These are phyloP conservation scores for Aspergillus avenaceus DNA, from an alignment of 495 filamentous ascomycete species.

Conservation along the genomic window DNA sequence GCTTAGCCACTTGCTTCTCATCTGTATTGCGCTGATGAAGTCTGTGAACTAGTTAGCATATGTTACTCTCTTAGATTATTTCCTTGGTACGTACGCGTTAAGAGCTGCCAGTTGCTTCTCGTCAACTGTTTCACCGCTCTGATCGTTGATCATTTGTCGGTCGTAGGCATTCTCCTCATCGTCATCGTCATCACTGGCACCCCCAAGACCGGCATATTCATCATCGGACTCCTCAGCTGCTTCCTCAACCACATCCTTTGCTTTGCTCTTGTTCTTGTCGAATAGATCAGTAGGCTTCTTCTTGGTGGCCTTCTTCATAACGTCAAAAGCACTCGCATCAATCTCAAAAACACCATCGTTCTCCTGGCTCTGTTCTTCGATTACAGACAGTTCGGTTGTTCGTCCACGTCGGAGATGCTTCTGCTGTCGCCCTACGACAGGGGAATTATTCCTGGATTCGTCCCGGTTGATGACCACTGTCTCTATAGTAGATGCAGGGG, in stretches of 20 bases:
- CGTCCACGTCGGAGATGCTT: slow-evolving; percentile 52
- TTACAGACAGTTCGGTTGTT: slow-evolving; percentile 30
- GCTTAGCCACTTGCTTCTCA: slow-evolving; percentile 81
- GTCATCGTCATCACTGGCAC: slow-evolving; percentile 82
- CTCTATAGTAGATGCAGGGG: slow-evolving; percentile 65
- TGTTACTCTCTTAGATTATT: neutral
- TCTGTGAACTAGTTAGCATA: slow-evolving; percentile 23
- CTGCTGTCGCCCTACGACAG: slow-evolving; percentile 54
- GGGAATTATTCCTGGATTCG: slow-evolving; percentile 57
- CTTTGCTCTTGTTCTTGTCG: slow-evolving; percentile 83
- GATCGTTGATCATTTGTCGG: slow-evolving; percentile 86
- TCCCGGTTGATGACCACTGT: slow-evolving; percentile 56
- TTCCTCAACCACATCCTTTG: slow-evolving; percentile 83
- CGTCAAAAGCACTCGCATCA: slow-evolving; percentile 59
- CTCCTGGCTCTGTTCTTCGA: slow-evolving; percentile 41
- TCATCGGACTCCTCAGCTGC: slow-evolving; percentile 97
- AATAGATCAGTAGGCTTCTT: slow-evolving; percentile 53
- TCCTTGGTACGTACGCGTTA: slow-evolving; percentile 66
- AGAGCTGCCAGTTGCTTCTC: slow-evolving; percentile 78
- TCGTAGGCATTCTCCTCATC: slow-evolving; percentile 65
- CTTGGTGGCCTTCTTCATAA: slow-evolving; percentile 69
- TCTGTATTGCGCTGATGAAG: slow-evolving; percentile 38
- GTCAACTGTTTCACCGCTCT: slow-evolving; percentile 68
- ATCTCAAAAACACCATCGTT: slow-evolving; percentile 38
- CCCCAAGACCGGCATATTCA: slow-evolving; percentile 93